Base-by-base conservation (phyloP, 208 protist genomes). In the Balamuthia mandrillaris region DNA sequence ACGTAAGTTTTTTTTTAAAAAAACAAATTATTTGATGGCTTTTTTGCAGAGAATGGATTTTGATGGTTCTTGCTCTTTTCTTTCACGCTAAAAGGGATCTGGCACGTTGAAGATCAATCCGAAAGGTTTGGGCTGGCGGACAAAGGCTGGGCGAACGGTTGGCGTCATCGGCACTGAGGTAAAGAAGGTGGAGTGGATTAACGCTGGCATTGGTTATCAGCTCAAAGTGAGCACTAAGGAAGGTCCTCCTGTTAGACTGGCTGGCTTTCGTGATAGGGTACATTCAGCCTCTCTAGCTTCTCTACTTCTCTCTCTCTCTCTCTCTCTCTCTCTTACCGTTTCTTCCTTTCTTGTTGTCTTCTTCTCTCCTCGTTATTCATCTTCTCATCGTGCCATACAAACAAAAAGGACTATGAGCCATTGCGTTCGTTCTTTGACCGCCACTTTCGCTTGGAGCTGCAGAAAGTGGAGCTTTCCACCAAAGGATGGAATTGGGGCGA, bases 401-500 rank as follows among this genome's bases (percentile, higher is more conserved):
- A 2, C 51, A 41, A 72, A 61, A n/a, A 42, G 82, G 86, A 87
- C 45, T 72, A 31, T 61, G 79, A 81, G 21, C 7, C 44, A n/a
- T n/a, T n/a, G n/a, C n/a, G n/a, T n/a, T n/a, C n/a, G n/a, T 86
- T 58, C 78, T 45, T 85, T 24, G 42, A 54, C 21, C 66, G 84
- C 24, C 42, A 60, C 41, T 86, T 86, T 41, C 66, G 45, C 21
- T 21, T 90, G 10, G 75, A 90, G 41, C 45, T 93, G 9, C 29
- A 65, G 18, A 9, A 35, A 2, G 21, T 81, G 12, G 51, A 83
- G 41, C 49, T 89, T 41, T 81, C 86, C 29, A 90, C 70, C 4
- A 85, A 84, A 44, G 90, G 90, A 24, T 75, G 52, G 29, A 91
- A 90, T 49, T 93, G 87, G 87, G 88, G 89, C 44, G 58, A 86